Conservation (phyloP, 2,329 filamentous ascomycete genomes). For the Lomentospora prolificans region DNA sequence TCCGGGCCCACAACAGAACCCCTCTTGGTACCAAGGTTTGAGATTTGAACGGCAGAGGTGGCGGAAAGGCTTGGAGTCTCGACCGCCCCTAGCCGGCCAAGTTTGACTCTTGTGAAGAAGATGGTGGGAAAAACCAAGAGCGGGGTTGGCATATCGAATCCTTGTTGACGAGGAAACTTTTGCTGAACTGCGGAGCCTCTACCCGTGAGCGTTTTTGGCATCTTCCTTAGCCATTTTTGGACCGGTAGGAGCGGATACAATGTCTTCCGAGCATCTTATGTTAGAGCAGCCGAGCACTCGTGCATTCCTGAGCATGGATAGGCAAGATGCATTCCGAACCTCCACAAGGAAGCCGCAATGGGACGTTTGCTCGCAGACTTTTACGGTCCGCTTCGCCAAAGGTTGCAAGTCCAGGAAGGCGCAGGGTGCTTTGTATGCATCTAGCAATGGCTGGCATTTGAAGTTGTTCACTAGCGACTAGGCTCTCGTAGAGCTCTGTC, state of each 20-base stretch:
- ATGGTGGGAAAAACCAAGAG: too few species aligned
- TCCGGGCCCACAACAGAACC: neutral
- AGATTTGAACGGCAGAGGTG: neutral
- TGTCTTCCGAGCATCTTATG: neutral
- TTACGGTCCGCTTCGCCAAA: neutral
- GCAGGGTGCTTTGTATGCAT: neutral
- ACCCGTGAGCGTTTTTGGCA: neutral
- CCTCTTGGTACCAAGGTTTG: neutral
- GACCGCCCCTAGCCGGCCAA: too few species aligned
- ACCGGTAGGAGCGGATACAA: neutral
- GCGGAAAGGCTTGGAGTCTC: neutral
- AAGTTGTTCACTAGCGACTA: too few species aligned
- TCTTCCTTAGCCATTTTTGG: neutral
- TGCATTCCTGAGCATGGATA: neutral
- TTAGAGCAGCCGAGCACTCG: neutral
- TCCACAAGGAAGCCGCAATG: too few species aligned
- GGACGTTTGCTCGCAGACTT: neutral
- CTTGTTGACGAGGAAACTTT: neutral
- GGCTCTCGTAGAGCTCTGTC: too few species aligned
- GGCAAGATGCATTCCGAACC: too few species aligned
- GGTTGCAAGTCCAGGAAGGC: neutral
- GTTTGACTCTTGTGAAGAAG: too few species aligned
- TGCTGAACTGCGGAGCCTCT: neutral
- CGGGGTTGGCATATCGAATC: neutral
- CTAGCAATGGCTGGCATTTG: neutral